A percentile compares a stretch with the other conserved stretches of the same genome.
Conservation (phyloP, 2,329 filamentous ascomycete genomes). For the Fusarium nanum region DNA sequence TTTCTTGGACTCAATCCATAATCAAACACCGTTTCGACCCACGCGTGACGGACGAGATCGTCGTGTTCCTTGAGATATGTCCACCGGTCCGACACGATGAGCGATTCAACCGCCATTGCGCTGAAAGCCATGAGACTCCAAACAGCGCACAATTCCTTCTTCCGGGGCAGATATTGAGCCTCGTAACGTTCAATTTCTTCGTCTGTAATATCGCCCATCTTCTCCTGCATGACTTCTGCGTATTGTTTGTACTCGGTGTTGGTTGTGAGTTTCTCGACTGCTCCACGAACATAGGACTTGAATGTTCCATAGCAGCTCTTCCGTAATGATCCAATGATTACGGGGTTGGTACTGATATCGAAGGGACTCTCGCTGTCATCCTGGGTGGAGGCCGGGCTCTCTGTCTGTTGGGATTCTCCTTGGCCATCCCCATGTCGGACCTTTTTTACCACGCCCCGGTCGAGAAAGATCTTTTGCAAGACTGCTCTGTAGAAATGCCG, state of each 20-base stretch:
- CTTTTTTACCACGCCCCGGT: slow-evolving; percentile 79
- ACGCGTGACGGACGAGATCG: slow-evolving; percentile 76
- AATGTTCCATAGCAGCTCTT: slow-evolving; percentile 85
- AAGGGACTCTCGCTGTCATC: slow-evolving; percentile 55
- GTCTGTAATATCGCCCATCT: slow-evolving; percentile 76
- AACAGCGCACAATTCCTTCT: slow-evolving; percentile 84
- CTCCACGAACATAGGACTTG: slow-evolving; percentile 80
- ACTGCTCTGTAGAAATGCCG: slow-evolving; percentile 93
- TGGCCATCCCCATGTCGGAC: slow-evolving; percentile 56
- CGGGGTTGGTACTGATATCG: slow-evolving; percentile 74
- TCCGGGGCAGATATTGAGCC: slow-evolving; percentile 69
- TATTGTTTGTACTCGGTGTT: slow-evolving; percentile 68
- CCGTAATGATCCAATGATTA: slow-evolving; percentile 86
- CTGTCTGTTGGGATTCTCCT: slow-evolving; percentile 42
- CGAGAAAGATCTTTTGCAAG: slow-evolving; percentile 91
- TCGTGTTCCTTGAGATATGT: slow-evolving; percentile 83
- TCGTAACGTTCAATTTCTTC: slow-evolving; percentile 81
- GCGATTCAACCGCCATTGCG: slow-evolving; percentile 86
- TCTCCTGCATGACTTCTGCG: slow-evolving; percentile 70
- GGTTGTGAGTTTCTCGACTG: slow-evolving; percentile 77
- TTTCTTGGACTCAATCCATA: slow-evolving; percentile 89
- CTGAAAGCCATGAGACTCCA: slow-evolving; percentile 98
- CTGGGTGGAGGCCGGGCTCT: slow-evolving; percentile 16
- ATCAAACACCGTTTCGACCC: slow-evolving; percentile 95
- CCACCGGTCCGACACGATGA: slow-evolving; percentile 93